Conservation (phyloP, 2,329 filamentous ascomycete species). For the Colletotrichum filicis region DNA sequence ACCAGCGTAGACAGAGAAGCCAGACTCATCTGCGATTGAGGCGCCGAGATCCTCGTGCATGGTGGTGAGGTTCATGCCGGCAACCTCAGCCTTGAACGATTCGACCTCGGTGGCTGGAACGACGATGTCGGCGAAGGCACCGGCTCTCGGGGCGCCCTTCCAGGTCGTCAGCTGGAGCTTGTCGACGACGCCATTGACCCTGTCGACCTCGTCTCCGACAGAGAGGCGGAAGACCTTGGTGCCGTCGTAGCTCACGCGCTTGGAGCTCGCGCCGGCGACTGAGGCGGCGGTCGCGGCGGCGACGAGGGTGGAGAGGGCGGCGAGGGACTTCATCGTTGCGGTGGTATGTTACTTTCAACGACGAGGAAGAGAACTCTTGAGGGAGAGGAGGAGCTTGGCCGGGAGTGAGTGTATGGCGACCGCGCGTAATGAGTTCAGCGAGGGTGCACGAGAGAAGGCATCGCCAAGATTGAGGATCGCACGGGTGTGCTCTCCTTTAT, state of each 20-base stretch:
- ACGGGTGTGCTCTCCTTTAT: background rate
- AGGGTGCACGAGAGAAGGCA: constrained; percentile 1
- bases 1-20: constrained; percentile 43
- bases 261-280: constrained; percentile 6
- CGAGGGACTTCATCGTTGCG: constrained; percentile 30
- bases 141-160: constrained; percentile 48
- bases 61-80: constrained; percentile 44
- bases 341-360: background rate
- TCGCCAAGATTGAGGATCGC: background rate
- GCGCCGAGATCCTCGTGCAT: constrained; percentile 54
- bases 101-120: constrained; percentile 48
- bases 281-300: constrained; percentile 29
- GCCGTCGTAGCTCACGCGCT: constrained; percentile 52
- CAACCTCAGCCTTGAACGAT: constrained; percentile 45
- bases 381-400: background rate
- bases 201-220: constrained; percentile 45
- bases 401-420: background rate
- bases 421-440: background rate
- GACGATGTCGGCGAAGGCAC: constrained; percentile 52
- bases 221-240: constrained; percentile 57
- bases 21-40: constrained; percentile 48
- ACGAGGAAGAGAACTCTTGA: background rate
- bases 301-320: constrained; percentile 20
- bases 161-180: constrained; percentile 49
- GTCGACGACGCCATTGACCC: constrained; percentile 46